A percentile compares a stretch with the other conserved stretches of the same genome.
Conservation (phyloP, 2,329 filamentous ascomycete genomes). For the Calonectria pseudoturangicola region DNA sequence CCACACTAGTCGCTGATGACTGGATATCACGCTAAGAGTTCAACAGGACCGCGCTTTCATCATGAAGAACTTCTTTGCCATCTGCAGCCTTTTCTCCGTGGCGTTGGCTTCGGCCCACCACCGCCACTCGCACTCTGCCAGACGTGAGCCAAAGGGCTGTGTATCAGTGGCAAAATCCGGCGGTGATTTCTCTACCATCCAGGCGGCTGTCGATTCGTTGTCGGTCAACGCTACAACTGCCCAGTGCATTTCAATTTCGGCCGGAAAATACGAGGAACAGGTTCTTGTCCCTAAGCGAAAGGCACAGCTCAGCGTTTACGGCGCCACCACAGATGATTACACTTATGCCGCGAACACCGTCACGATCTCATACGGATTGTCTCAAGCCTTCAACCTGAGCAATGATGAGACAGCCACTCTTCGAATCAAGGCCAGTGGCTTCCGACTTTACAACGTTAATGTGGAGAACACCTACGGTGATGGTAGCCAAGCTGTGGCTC, state of each 20-base stretch:
- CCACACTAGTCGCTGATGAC: too few species aligned
- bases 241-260: conserved; percentile 79
- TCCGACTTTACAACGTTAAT: conserved; percentile 79
- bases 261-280: conserved; percentile 73
- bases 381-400: conserved; percentile 66
- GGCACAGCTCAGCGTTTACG: conserved; percentile 73
- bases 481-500: conserved; percentile 68
- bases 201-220: conserved; percentile 75
- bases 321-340: conserved; percentile 71
- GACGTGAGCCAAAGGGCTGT: conserved; percentile 65
- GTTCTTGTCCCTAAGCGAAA: conserved; percentile 71
- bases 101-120: conserved; percentile 41
- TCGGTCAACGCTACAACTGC: conserved; percentile 66
- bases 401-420: conserved; percentile 73
- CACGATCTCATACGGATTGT: conserved; percentile 65
- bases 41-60: neutral
- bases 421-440: conserved; percentile 64
- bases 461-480: conserved; percentile 68
- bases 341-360: conserved; percentile 74
- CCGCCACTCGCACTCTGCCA: conserved; percentile 53
- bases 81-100: conserved; percentile 24
- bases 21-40: neutral
- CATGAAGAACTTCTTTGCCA: conserved; percentile 36
- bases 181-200: conserved; percentile 62
- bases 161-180: conserved; percentile 66